Conservation (phyloP, 176 grass and related monocot genomes). For the Aegilops bicornis region DNA sequence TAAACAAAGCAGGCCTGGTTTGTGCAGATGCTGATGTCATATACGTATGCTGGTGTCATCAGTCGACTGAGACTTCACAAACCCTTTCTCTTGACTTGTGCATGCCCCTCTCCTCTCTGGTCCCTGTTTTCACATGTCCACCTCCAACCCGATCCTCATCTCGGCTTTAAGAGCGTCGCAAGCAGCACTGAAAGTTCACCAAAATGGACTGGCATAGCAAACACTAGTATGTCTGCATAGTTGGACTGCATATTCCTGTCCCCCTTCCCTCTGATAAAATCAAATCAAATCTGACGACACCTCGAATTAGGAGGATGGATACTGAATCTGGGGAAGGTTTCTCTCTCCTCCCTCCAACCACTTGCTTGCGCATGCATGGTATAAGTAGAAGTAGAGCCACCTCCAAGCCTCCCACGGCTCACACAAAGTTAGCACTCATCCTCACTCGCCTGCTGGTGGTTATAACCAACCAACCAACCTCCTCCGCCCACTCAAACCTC, state of each 20-base stretch:
- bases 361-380: constrained; percentile 37
- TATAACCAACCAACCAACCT: constrained; percentile 4
- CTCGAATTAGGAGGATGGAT: not conserved
- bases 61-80: too few relatives aligned
- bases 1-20: too few relatives aligned
- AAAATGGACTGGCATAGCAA: not conserved
- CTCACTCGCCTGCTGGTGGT: constrained; percentile 3
- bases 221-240: not conserved
- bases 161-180: not conserved
- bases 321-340: constrained; percentile 9
- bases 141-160: constrained; percentile 18
- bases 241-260: constrained; percentile 9
- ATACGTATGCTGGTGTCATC: too few relatives aligned
- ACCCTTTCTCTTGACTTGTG: constrained; percentile 18
- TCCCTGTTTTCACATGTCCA: constrained; percentile 38
- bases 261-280: too few relatives aligned
- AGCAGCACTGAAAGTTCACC: constrained; percentile 7
- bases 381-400: constrained; percentile 48
- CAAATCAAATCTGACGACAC: constrained; percentile 1
- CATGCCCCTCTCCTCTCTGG: constrained; percentile 3
- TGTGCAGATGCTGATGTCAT: too few relatives aligned
- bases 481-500: constrained; percentile 19
- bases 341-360: constrained; percentile 34
- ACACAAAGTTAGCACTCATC: constrained; percentile 18
- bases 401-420: constrained; percentile 28